Evolutionary conservation across 2,329 filamentous ascomycete species (phyloP).

Genomic region (Neurospora sp.): DNA sequence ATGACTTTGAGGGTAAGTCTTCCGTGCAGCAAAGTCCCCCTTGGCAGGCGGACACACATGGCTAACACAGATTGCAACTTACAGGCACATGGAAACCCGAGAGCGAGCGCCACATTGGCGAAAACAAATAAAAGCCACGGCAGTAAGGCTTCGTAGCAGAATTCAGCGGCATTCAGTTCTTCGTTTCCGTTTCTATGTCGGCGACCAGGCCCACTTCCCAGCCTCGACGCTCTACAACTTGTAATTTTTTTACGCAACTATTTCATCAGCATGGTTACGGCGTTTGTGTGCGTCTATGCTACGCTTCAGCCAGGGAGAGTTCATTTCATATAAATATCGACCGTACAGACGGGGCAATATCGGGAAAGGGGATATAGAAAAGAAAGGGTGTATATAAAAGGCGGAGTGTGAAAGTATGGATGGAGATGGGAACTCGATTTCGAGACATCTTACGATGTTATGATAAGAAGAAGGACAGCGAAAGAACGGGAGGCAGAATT

Average conservation of each 20-base stretch:
- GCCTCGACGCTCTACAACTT: background rate
- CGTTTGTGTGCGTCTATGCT: background rate
- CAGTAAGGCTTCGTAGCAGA: background rate
- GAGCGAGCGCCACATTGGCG: slow-evolving; percentile 59
- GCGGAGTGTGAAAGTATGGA: background rate
- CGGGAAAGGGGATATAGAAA: background rate
- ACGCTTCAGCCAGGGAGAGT: background rate
- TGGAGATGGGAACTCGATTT: background rate
- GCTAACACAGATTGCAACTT: background rate
- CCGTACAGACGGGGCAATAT: background rate
- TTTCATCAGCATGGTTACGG: background rate
- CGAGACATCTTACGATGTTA: background rate
- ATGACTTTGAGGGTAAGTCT: slow-evolving; percentile 80
- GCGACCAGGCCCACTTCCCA: background rate
- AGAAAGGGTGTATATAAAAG: background rate
- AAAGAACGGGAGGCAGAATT: background rate
- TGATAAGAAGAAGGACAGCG: background rate
- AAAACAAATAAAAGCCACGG: slow-evolving; percentile 22
- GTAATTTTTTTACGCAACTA: background rate
- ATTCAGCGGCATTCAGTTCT: background rate
- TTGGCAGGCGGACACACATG: background rate
- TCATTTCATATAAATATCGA: background rate
- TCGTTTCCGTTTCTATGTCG: background rate
- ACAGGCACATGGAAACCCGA: slow-evolving; percentile 70
- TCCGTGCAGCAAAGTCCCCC: background rate